Evolutionary conservation across 805 yeast species (phyloP), one percentile per base, ranked within the genome.

Genomic region (Candida chilensis): DNA sequence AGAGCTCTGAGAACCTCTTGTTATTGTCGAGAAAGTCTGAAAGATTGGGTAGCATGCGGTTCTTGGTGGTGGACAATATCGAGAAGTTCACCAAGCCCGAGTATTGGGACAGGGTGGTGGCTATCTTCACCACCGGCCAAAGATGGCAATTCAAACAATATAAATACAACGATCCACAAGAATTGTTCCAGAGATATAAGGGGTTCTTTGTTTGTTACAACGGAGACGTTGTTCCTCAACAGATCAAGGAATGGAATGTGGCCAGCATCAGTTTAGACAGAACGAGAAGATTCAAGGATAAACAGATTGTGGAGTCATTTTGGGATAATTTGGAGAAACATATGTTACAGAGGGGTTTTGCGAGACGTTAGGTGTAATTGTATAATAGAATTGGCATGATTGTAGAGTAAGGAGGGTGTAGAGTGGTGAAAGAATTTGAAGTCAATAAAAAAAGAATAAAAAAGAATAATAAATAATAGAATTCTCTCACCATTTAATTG

Each of bases 101-200:
- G 52, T 86, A 92, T 57, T 92, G 99, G 99, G 94, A 86, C 48
- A 71, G 98, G 35, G 96, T 92, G 1, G 84, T 90, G 29, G 96
- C 95, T 0, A 83, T 92, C 22, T 80, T 92, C 60, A 90, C 96
- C 12, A 90, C 96, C 8, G 99, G 99, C 9, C 98, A 92, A 59
- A 67, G 78, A 32, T 92, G 99, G 99, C 99, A 92, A 58, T 85
- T 92, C 58, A 74, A 83, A 47, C 74, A 77, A 44, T 92, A 90
- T 56, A 82, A 80, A 49, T 81, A 87, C 75, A 67, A 75, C 24
- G 74, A 78, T 32, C 96, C 98, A 3, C 75, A 80, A 36, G 64
- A 64, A 27, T 64, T 92, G 39, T 92, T 92, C 54, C 92, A 81
- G 46, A 77, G 74, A 41, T 82, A 82, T 40, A 76, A 80, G 36